These are phyloP conservation scores for Penicillium sp. DNA, from an alignment of 2,329 filamentous ascomycete species.

Conservation along the genomic window DNA sequence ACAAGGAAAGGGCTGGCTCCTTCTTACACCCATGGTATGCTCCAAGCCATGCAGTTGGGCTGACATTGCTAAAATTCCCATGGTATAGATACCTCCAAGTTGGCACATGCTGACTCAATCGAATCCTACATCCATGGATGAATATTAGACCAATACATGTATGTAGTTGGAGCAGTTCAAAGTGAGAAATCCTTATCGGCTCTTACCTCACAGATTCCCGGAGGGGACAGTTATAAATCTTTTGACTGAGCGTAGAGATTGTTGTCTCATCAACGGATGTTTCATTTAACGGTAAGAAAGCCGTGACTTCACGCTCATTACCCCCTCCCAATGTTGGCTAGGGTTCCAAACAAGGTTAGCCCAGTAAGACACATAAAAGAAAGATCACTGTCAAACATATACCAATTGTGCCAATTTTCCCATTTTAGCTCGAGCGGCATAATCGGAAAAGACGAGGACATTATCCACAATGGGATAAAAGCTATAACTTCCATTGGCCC, in stretches of 20 bases:
- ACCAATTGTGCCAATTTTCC: conserved; percentile 11
- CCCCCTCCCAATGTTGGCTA: conserved; percentile 12
- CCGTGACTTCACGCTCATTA: neutral
- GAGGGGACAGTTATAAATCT: conserved; percentile 1
- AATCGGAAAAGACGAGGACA: conserved; percentile 10
- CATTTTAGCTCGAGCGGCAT: neutral
- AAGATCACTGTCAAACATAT: neutral
- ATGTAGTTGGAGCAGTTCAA: neutral
- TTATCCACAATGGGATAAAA: conserved; percentile 10
- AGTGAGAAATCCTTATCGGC: neutral
- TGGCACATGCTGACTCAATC: conserved; percentile 15
- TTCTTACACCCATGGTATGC: conserved; percentile 43
- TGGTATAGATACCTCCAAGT: conserved; percentile 45
- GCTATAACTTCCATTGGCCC: neutral
- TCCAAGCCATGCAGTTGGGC: conserved; percentile 42
- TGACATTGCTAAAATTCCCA: conserved; percentile 44
- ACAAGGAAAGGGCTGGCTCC: neutral
- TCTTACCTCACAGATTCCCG: neutral
- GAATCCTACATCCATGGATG: neutral
- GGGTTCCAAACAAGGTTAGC: neutral
- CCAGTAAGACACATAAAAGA: no score
- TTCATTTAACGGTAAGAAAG: neutral
- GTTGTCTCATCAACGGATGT: neutral
- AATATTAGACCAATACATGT: neutral
- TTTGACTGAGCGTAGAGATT: neutral